phyloP scores from a whole-genome alignment of 768 basidiomycete species.

The Lyophyllum shimeji region DNA sequence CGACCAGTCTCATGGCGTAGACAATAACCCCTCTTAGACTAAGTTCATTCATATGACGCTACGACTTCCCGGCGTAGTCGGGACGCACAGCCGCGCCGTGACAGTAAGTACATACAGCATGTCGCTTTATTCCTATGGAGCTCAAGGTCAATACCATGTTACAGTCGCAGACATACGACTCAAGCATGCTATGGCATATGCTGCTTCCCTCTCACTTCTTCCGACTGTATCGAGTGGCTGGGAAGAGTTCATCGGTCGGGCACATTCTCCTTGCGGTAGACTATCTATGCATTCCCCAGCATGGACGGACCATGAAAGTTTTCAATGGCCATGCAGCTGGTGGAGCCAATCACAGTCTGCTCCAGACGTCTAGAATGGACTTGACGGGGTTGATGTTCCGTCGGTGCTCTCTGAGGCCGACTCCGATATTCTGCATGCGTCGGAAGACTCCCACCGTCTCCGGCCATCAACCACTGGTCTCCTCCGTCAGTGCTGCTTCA shows the following conservation, averaged over 20 bases:
- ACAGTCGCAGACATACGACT: not conserved
- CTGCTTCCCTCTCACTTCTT: not conserved
- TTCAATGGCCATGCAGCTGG: not conserved
- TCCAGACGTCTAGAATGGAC: not conserved
- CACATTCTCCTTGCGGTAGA: not conserved
- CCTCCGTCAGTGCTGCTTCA: not conserved
- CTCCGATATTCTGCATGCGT: not conserved
- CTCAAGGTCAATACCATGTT: too few species aligned
- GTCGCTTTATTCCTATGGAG: too few species aligned
- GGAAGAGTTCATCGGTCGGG: not conserved
- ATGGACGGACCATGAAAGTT: not conserved
- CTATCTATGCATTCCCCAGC: not conserved
- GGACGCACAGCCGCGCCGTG: too few species aligned
- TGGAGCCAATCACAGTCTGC: not conserved
- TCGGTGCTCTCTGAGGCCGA: not conserved
- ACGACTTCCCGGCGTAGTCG: too few species aligned
- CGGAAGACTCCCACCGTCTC: not conserved
- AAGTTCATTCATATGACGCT: not conserved
- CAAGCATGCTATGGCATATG: not conserved
- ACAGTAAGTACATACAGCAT: too few species aligned
- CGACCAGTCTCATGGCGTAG: too few species aligned
- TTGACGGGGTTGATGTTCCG: not conserved
- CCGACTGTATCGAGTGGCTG: not conserved
- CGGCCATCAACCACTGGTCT: not conserved
- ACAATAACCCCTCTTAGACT: too few species aligned